Evolutionary conservation across 2,329 filamentous ascomycete species (phyloP).

Genomic region (Pestalotiopsis sp.): DNA sequence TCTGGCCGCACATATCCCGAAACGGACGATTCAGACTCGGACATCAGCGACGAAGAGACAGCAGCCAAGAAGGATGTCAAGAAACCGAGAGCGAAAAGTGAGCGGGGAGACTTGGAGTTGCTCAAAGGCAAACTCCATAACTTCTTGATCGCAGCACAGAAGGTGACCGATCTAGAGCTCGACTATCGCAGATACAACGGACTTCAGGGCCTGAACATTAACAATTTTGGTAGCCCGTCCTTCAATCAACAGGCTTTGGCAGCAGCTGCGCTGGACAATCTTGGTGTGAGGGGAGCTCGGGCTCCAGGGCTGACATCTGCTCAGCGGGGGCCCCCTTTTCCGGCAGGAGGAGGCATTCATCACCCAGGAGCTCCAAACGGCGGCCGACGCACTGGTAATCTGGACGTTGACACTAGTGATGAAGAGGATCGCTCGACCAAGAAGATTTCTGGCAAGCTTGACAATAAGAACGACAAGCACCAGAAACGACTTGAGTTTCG

Average conservation of each 20-base stretch:
- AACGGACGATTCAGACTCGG: conserved; percentile 10
- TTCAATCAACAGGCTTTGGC: neutral
- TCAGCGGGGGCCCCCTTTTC: neutral
- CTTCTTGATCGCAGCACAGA: no score
- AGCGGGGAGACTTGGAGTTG: no score
- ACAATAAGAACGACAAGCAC: conserved; percentile 25
- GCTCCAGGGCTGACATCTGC: neutral
- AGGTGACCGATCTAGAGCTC: neutral
- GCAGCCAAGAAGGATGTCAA: no score
- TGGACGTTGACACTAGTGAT: neutral
- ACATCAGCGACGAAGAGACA: neutral
- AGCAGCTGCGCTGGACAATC: neutral
- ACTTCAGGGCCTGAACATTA: neutral
- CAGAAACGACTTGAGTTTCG: conserved; percentile 42
- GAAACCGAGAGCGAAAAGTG: no score
- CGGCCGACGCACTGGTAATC: neutral
- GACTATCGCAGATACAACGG: neutral
- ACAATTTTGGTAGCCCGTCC: neutral
- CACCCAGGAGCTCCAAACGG: no score
- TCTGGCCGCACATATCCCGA: conserved; percentile 20
- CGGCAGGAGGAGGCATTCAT: neutral
- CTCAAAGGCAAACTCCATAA: no score
- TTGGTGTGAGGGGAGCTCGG: neutral
- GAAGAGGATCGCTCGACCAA: neutral
- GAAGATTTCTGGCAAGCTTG: neutral